Evolutionary conservation across 2,329 filamentous ascomycete genomes (phyloP).

Genomic region (Trichoderma brevicompactum): DNA sequence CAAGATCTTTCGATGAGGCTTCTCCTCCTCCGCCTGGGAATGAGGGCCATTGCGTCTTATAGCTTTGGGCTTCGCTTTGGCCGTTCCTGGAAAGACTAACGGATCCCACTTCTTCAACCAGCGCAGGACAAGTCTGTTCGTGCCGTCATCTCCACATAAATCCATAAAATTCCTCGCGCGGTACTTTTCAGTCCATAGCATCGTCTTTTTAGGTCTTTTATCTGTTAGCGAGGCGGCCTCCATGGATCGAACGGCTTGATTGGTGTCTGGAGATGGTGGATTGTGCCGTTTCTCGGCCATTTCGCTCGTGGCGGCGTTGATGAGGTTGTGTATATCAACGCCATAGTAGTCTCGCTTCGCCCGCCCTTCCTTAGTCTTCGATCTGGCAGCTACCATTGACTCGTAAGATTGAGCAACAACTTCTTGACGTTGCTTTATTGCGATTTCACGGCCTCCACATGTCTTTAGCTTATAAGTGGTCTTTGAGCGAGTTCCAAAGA

Average conservation of each 20-base stretch:
- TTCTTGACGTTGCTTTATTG: conserved; percentile 59
- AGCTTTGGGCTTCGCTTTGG: conserved; percentile 59
- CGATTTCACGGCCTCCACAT: conserved; percentile 60
- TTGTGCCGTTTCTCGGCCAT: conserved; percentile 46
- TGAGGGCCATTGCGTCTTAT: conserved; percentile 49
- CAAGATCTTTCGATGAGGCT: conserved; percentile 82
- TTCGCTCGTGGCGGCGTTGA: conserved; percentile 71
- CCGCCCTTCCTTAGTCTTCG: conserved; percentile 67
- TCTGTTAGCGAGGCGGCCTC: conserved; percentile 40
- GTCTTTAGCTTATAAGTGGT: conserved; percentile 53
- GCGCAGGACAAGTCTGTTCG: conserved; percentile 83
- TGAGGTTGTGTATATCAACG: conserved; percentile 83
- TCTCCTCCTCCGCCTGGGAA: conserved; percentile 65
- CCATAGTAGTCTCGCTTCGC: conserved; percentile 85
- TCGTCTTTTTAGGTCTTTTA: conserved; percentile 54
- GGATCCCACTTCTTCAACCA: conserved; percentile 97
- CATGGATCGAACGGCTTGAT: conserved; percentile 49
- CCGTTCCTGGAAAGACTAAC: conserved; percentile 82
- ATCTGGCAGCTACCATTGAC: conserved; percentile 68
- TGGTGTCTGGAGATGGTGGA: conserved; percentile 17
- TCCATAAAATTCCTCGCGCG: conserved; percentile 90
- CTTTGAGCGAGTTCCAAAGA: conserved; percentile 36
- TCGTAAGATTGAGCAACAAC: conserved; percentile 61
- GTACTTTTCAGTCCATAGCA: conserved; percentile 98
- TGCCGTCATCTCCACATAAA: conserved; percentile 90